Conservation (phyloP, 139 green algal genomes). For the Edaphochlamys debaryana region DNA sequence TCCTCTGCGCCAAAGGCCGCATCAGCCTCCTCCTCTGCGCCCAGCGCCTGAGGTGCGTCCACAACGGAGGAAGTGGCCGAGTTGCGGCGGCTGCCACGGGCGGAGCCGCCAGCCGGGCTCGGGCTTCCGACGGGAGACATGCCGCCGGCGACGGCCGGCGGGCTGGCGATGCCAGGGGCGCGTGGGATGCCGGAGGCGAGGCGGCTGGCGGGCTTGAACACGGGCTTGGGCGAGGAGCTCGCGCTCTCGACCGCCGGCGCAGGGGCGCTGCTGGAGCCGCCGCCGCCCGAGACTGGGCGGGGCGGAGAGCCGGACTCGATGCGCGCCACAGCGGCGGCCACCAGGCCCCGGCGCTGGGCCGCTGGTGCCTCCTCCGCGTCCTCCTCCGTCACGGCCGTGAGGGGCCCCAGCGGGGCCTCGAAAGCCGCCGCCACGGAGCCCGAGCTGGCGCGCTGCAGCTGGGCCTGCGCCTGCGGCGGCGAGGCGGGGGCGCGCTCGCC, state of each 20-base stretch:
- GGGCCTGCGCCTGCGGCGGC: neutral
- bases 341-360: neutral
- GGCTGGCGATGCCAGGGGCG: too few species aligned
- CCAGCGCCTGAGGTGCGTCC: too few species aligned
- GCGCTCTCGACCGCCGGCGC: too few species aligned
- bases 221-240: neutral
- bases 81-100: too few species aligned
- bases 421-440: neutral
- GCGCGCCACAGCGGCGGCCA: constrained; percentile 17
- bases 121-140: too few species aligned
- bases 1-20: too few species aligned
- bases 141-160: too few species aligned
- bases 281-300: too few species aligned
- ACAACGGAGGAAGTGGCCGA: too few species aligned
- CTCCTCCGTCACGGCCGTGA: neutral
- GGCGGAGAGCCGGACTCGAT: constrained; percentile 5
- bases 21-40: too few species aligned
- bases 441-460: too few species aligned
- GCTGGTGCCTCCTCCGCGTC: neutral
- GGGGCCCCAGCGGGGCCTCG: neutral
- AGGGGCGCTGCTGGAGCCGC: neutral
- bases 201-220: neutral
- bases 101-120: too few species aligned
- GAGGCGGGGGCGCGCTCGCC: neutral
- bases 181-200: neutral